A percentile compares a stretch with the other conserved stretches of the same genome.
phyloP scores from a whole-genome alignment of 75 land plant species.

The Pinus albicaulis region DNA sequence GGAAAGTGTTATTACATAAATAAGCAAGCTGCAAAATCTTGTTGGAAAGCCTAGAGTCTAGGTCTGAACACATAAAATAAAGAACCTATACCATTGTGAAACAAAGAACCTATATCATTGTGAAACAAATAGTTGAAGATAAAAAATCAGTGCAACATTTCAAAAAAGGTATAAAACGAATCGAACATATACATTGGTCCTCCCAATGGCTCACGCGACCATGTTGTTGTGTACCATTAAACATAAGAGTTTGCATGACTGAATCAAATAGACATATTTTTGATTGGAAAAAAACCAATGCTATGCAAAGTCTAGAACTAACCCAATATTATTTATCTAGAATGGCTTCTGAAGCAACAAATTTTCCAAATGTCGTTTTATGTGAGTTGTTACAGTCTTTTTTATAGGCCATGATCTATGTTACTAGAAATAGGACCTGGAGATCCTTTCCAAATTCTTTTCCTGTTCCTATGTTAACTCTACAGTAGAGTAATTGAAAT shows the following conservation, averaged over 20 bases:
- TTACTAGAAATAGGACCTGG: too few relatives aligned
- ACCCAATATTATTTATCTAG: constrained; percentile 77
- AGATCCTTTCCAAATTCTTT: too few relatives aligned
- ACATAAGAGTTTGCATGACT: constrained; percentile 8
- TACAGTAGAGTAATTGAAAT: too few relatives aligned
- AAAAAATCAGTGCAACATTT: not conserved
- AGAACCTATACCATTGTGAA: not conserved
- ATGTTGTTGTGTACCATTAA: constrained; percentile 70
- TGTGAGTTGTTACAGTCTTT: constrained; percentile 22
- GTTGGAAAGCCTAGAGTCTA: too few relatives aligned
- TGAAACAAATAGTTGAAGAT: not conserved
- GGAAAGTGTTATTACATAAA: too few relatives aligned
- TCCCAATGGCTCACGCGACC: constrained; percentile 69
- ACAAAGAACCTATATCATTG: not conserved
- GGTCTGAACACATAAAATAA: too few relatives aligned
- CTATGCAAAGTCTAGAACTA: constrained; percentile 10
- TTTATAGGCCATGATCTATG: too few relatives aligned
- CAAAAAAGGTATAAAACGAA: constrained; percentile 15
- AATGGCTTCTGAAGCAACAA: constrained; percentile 52
- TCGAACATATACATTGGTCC: constrained; percentile 40
- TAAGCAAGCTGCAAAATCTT: too few relatives aligned
- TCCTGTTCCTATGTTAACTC: too few relatives aligned
- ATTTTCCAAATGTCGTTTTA: constrained; percentile 32
- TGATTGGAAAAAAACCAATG: not conserved
- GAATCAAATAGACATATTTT: not conserved